Conservation (phyloP, 129 eudicot genomes). For the Smallanthus sonchifolius region DNA sequence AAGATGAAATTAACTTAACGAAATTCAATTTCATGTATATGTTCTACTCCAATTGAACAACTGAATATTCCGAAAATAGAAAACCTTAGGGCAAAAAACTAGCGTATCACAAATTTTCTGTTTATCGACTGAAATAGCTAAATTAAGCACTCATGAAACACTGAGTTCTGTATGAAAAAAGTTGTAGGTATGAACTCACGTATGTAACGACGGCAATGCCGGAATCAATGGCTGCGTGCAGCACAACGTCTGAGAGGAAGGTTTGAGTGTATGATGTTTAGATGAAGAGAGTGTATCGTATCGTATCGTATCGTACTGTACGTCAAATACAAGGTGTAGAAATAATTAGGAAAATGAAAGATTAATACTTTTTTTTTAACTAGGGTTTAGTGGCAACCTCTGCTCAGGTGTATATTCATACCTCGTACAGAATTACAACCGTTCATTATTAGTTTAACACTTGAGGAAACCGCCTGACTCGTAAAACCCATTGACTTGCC, state of each 20-base stretch:
- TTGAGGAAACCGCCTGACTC: no score
- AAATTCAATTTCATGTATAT: not conserved
- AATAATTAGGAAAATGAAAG: no score
- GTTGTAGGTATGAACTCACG: not conserved
- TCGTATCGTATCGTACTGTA: no score
- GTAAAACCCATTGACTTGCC: no score
- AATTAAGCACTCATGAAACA: not conserved
- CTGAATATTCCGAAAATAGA: not conserved
- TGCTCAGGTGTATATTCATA: no score
- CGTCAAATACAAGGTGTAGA: no score
- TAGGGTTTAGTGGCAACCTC: no score
- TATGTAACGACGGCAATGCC: constrained; percentile 12
- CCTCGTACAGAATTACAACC: no score
- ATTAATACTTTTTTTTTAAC: no score
- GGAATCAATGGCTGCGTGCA: constrained; percentile 9
- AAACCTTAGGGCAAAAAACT: constrained; percentile 15
- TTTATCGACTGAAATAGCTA: not conserved
- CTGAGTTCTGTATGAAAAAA: not conserved
- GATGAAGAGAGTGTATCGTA: no score
- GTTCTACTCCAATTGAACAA: not conserved
- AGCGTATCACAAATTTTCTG: not conserved
- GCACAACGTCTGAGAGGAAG: not conserved
- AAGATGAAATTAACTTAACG: constrained; percentile 1
- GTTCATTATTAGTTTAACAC: no score
- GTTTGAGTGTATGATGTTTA: not conserved